These are phyloP conservation scores for Fonsecaea pedrosoi DNA, from an alignment of 2,329 filamentous ascomycete species.

Conservation along the genomic window DNA sequence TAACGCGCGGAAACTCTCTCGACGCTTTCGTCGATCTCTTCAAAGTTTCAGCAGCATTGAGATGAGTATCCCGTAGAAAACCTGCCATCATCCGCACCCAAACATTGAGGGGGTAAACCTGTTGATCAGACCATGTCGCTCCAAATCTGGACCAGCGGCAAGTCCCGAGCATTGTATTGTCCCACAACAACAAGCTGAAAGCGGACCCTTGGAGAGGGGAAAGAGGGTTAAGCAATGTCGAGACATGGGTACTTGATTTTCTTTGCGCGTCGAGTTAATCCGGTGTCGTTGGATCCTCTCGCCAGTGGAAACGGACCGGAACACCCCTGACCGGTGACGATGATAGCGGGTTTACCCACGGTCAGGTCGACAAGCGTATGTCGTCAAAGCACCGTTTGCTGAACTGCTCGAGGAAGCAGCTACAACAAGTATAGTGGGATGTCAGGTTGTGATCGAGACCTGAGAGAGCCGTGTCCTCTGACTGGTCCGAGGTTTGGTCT, in stretches of 20 bases:
- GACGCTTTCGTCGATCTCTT: background rate
- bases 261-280: background rate
- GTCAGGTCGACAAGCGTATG: constrained; percentile 4
- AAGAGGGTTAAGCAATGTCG: background rate
- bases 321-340: constrained; percentile 4
- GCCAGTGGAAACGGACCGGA: background rate
- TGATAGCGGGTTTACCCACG: constrained; percentile 1
- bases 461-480: constrained; percentile 11
- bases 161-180: constrained; percentile 2
- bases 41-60: background rate
- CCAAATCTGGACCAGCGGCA: background rate
- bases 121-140: background rate
- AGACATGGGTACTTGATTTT: background rate
- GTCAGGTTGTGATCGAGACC: constrained; percentile 14
- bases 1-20: constrained; percentile 4
- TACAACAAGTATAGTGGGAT: constrained; percentile 4
- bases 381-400: constrained; percentile 4
- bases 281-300: background rate
- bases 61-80: background rate
- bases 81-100: background rate
- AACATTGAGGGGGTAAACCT: background rate
- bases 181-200: constrained; percentile 5
- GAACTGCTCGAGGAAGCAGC: constrained; percentile 1
- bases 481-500: constrained; percentile 27
- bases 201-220: background rate